Base-by-base conservation (phyloP, 345 rosid genomes). In the Clausena lansium region DNA sequence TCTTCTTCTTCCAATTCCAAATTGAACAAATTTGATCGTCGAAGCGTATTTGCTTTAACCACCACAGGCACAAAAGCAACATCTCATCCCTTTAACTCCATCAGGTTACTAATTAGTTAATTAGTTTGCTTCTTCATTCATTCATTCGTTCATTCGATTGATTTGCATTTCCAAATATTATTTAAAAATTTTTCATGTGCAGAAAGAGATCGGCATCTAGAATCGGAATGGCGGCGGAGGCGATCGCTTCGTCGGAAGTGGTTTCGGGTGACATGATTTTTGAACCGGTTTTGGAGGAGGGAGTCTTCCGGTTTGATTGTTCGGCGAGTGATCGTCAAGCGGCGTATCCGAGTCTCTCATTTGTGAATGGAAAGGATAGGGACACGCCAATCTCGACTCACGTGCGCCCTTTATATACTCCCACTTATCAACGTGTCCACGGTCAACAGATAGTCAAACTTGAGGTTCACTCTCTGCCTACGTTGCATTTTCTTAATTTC, bases 241-340 rank as follows among this genome's bases (percentile, higher is more conserved):
- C 57, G 5, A 84, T 84, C 20, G 64, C 83, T 67, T 47, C 78
- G 19, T 52, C 57, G 22, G 88, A 81, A 71, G 81, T 72, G 30
- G 64, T n/a, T 52, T 58, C 88, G 0, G 84, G 87, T 32, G 73
- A 85, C 54, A 93, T 93, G 98, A 84, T 89, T 72, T 95, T 78
- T 79, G 81, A 88, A 87, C 88, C 95, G 3, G 91, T 95, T 33
- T 75, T 91, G 89, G 97, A 89, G 83, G 76, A 88, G 15, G 94
- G 93, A 45, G 84, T 93, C 83, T 95, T 95, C 81, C 79, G 97
- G 25, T 93, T 95, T 75, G 97, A 95, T 78, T 88, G 91, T 79
- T 90, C 91, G 6, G 70, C 74, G 20, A 81, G 87, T 20, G 85
- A 89, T 64, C 89, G 88, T 81, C 81, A 75, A n/a, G 87, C 90